Evolutionary conservation across 768 basidiomycete species (phyloP), one percentile per base, ranked within the genome.

Genomic region (Rhodotorula diobovata): DNA sequence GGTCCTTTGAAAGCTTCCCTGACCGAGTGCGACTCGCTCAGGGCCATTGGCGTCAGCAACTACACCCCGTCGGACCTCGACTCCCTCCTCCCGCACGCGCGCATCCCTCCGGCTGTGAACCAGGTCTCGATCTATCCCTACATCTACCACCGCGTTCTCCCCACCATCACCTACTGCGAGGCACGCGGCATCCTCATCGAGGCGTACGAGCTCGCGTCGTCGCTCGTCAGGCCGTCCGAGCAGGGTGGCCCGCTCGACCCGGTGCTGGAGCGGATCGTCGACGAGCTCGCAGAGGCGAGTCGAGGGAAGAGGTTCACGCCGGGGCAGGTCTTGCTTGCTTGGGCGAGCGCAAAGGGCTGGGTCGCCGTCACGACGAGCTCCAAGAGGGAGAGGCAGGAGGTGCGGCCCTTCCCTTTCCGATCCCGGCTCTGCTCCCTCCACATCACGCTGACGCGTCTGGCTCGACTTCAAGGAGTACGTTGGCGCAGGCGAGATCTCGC

Each of bases 41-140:
- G 43, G 11, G 41, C 59, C 43, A 45, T 61, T 18, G 59, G 59
- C 43, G 59, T 61, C 2, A 46, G 43, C n/a, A 61, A 61, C 59
- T 61, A 46, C 59, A n/a, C 21, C n/a, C 59, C 30, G 8, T 1
- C 32, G 15, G 59, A 61, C 56, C 59, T 66, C 37, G 65, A 58
- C 45, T 25, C 32, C 45, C 59, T 66, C 65, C 35, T 58, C 46
- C n/a, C 18, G 11, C 20, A 37, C 6, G 65, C 65, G 4, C 32
- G 56, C 10, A 51, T 59, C 57, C 39, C 21, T 25, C 65, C 65
- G 16, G 45, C 46, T n/a, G 35, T 66, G 21, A 66, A 66, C 56
- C 63, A 65, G 45, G 50, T 66, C 46, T 59, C 65, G 6, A n/a
- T 66, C 30, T 66, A 59, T n/a, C 65, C 65, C 8, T 66, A 66